Evolutionary conservation across 345 rosid species (phyloP).

Genomic region (Rhizophora apiculata): DNA sequence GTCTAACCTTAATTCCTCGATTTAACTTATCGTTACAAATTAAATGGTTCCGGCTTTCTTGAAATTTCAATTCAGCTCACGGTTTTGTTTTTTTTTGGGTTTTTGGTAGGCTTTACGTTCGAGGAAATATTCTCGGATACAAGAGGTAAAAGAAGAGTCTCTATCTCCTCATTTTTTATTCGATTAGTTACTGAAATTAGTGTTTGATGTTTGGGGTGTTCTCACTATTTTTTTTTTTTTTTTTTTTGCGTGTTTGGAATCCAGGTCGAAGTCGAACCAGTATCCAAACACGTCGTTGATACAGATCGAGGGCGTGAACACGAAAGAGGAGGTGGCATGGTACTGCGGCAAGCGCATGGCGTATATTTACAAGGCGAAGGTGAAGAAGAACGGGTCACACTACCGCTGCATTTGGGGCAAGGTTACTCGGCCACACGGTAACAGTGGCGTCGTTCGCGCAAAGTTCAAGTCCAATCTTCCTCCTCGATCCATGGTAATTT

Average conservation of each 20-base stretch:
- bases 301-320: slow-evolving; percentile 31
- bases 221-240: neutral
- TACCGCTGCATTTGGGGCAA: slow-evolving; percentile 39
- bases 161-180: neutral
- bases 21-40: neutral
- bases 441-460: slow-evolving; percentile 66
- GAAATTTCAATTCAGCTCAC: slow-evolving; percentile 2
- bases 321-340: slow-evolving; percentile 29
- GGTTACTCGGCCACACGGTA: slow-evolving; percentile 63
- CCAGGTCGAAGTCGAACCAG: slow-evolving; percentile 31
- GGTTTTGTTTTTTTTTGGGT: neutral
- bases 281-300: slow-evolving; percentile 26
- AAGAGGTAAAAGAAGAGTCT: slow-evolving; percentile 15
- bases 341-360: slow-evolving; percentile 27
- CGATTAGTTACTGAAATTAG: neutral
- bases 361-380: slow-evolving; percentile 28
- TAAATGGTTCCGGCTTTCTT: neutral
- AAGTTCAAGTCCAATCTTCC: slow-evolving; percentile 72
- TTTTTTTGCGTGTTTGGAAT: neutral
- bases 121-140: slow-evolving; percentile 29
- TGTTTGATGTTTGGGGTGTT: neutral
- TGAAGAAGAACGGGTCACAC: slow-evolving; percentile 24
- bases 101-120: slow-evolving; percentile 20
- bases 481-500: slow-evolving; percentile 59
- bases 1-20: slow-evolving; percentile 18